Evolutionary conservation across 1,284 basidiomycete species (phyloP), one percentile per base, ranked within the genome.

Genomic region (Tilletia caries): DNA sequence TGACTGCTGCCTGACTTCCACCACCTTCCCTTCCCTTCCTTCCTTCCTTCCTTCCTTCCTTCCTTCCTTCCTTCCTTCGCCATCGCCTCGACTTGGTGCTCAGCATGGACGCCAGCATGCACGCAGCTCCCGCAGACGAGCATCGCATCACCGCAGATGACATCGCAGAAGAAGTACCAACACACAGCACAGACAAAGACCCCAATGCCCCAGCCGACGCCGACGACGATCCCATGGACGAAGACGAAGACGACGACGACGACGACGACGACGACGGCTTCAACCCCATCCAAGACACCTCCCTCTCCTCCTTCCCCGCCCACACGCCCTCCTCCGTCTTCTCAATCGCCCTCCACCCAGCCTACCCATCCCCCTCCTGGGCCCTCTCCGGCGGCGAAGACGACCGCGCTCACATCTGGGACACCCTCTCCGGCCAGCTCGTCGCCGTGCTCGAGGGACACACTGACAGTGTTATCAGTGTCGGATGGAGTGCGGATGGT

Each of bases 371-470:
- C 37, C 89, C 91, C 68, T 89, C 91, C 1, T 86, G 98, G 41
- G 93, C 92, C 3, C 90, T 90, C 32, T 93, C 92, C 0, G 96
- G 96, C 37, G 95, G 94, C 43, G 94, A 96, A 84, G 96, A 98
- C 83, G 95, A 98, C 83, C 84, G 91, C 0, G 96, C 91, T 37
- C 97, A 93, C 85, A 88, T 99, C 77, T 99, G 93, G 91, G 90
- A 94, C 76, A 89, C 92, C 50, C 90, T 90, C 74, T 89, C 89
- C 58, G 92, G 93, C 18, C 89, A 91, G 75, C 86, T 90, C 72
- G 87, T 98, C 52, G 90, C 90, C 64, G 91, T 90, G 82, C 87
- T 98, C 65, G 91, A 90, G 0, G 95, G 95, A 1, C 95, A 98
- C 84, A 89, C 89, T 6, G 96, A 98, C 83, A 95, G 92, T 76